Evolutionary conservation across 768 basidiomycete genomes (phyloP).

Genomic region (Collybiopsis luxurians): DNA sequence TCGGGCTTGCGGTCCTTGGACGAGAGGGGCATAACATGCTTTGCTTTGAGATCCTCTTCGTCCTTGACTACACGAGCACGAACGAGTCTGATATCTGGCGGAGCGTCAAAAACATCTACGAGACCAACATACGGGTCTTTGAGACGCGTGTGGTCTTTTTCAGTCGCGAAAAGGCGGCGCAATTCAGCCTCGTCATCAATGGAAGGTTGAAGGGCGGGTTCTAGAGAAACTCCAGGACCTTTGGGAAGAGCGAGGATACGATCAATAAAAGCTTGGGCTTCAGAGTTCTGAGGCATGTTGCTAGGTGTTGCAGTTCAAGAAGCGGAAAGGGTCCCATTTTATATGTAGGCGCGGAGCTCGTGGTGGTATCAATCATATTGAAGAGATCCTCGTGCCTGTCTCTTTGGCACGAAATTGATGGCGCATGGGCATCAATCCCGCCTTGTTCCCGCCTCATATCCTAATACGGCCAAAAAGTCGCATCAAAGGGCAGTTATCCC

Average conservation of each 20-base stretch:
- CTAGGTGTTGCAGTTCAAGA: not conserved
- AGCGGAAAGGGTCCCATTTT: not conserved
- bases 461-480: too few species aligned
- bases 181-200: constrained; percentile 56
- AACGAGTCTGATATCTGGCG: constrained; percentile 44
- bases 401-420: too few species aligned
- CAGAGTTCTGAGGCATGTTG: constrained; percentile 12
- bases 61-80: constrained; percentile 45
- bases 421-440: too few species aligned
- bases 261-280: constrained; percentile 18
- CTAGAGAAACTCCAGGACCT: constrained; percentile 32
- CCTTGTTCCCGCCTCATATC: too few species aligned
- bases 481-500: too few species aligned
- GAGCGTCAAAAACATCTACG: constrained; percentile 56
- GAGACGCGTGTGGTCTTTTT: constrained; percentile 43
- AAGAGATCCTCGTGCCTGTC: too few species aligned
- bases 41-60: constrained; percentile 38
- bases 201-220: constrained; percentile 47
- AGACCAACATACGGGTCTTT: constrained; percentile 52
- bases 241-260: constrained; percentile 16
- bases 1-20: constrained; percentile 43
- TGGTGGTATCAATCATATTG: too few species aligned
- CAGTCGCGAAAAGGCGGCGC: constrained; percentile 53
- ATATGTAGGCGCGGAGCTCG: not conserved
- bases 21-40: constrained; percentile 54